These are phyloP conservation scores for Lactuca saligna DNA, from an alignment of 129 eudicot species.

Conservation along the genomic window DNA sequence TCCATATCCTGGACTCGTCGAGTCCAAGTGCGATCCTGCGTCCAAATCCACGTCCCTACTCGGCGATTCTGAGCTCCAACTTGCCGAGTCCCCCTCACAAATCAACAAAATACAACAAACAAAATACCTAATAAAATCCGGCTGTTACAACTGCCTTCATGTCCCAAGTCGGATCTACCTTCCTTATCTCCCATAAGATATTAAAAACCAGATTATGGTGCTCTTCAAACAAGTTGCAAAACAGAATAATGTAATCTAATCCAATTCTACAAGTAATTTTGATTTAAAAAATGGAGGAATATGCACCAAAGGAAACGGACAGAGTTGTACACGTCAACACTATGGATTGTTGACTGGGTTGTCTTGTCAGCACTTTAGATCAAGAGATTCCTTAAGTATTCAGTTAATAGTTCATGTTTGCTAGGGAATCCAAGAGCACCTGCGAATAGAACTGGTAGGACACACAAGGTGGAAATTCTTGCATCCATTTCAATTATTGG, in stretches of 20 bases:
- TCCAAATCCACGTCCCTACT: too few species aligned
- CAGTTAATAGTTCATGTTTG: conserved; percentile 67
- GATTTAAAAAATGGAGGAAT: background rate
- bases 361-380: conserved; percentile 55
- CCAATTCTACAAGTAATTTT: conserved; percentile 7
- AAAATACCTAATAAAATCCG: too few species aligned
- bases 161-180: too few species aligned
- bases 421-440: conserved; percentile 77
- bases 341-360: conserved; percentile 44
- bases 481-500: conserved; percentile 59
- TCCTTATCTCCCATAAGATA: conserved; percentile 73
- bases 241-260: conserved; percentile 16
- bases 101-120: too few species aligned
- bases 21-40: too few species aligned
- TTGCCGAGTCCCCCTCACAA: too few species aligned
- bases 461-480: conserved; percentile 78
- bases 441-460: conserved; percentile 79
- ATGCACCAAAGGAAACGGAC: conserved; percentile 92
- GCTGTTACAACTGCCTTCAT: too few species aligned
- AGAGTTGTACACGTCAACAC: conserved; percentile 68
- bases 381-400: conserved; percentile 66
- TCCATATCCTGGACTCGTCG: too few species aligned
- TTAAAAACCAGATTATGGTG: conserved; percentile 81
- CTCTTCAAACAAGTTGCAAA: conserved; percentile 72
- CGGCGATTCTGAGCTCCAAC: too few species aligned